Evolutionary conservation across 2,329 filamentous ascomycete species (phyloP).

Genomic region (Epichloe sp.): DNA sequence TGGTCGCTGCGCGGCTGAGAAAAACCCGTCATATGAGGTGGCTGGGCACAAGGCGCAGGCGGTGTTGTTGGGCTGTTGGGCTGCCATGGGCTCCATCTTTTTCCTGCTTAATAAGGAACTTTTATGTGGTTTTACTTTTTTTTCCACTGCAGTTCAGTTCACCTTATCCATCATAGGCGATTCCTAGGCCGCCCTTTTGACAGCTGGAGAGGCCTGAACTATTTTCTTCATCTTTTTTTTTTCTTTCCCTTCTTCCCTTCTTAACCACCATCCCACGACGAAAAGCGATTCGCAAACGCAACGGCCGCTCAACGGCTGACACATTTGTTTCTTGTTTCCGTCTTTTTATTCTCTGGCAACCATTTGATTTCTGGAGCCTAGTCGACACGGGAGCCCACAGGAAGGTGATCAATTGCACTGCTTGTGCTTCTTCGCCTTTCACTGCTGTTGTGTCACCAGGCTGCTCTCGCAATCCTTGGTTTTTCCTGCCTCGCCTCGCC

Average conservation of each 20-base stretch:
- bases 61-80: constrained; percentile 3
- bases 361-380: not conserved
- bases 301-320: not conserved
- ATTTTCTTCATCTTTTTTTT: not conserved
- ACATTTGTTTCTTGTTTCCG: not conserved
- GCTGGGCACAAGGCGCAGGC: constrained; percentile 1
- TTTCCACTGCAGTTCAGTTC: not conserved
- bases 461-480: not conserved
- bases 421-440: not conserved
- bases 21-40: too few relatives aligned
- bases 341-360: not conserved
- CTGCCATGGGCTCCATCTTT: not conserved
- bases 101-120: constrained; percentile 1
- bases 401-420: not conserved
- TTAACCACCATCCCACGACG: not conserved
- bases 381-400: not conserved
- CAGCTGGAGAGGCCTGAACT: not conserved
- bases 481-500: constrained; percentile 1
- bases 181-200: not conserved
- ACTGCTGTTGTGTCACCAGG: constrained; percentile 2
- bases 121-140: not conserved
- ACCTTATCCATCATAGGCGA: not conserved
- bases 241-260: not conserved
- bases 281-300: not conserved
- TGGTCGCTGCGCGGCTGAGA: not conserved